Evolutionary conservation across 2,329 filamentous ascomycete genomes (phyloP).

Genomic region (Pseudopithomyces maydicus): DNA sequence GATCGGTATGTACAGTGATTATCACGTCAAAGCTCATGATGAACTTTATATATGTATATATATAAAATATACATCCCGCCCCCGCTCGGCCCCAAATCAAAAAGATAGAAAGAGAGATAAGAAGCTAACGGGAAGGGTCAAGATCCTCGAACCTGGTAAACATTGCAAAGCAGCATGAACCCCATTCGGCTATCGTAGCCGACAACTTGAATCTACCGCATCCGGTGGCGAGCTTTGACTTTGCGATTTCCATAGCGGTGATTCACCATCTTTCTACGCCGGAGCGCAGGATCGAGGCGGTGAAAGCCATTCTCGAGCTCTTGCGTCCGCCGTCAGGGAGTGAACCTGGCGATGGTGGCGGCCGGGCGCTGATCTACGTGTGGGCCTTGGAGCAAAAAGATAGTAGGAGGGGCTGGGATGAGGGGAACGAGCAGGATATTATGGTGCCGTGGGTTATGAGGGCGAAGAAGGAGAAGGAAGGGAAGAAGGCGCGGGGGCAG

Average conservation of each 20-base stretch:
- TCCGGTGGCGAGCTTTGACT: slow-evolving; percentile 70
- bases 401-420: slow-evolving; percentile 88
- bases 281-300: slow-evolving; percentile 72
- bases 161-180: slow-evolving; percentile 60
- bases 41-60: no score
- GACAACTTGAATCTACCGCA: slow-evolving; percentile 87
- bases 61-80: no score
- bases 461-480: slow-evolving; percentile 42
- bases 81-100: no score
- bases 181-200: slow-evolving; percentile 74
- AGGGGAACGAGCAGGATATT: slow-evolving; percentile 82
- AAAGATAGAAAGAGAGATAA: no score
- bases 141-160: slow-evolving; percentile 64
- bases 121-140: no score
- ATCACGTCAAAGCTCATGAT: no score
- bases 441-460: slow-evolving; percentile 93
- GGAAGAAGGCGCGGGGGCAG: slow-evolving; percentile 17
- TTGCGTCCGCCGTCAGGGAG: slow-evolving; percentile 48
- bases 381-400: slow-evolving; percentile 93
- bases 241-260: slow-evolving; percentile 92
- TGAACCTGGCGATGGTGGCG: slow-evolving; percentile 43
- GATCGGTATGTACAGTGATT: slow-evolving; percentile 67
- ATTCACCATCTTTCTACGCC: slow-evolving; percentile 89
- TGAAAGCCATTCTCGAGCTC: slow-evolving; percentile 72
- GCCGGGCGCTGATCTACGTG: slow-evolving; percentile 81